Evolutionary conservation across 2,329 filamentous ascomycete species (phyloP).

Genomic region (Pseudogymnoascus sp.): DNA sequence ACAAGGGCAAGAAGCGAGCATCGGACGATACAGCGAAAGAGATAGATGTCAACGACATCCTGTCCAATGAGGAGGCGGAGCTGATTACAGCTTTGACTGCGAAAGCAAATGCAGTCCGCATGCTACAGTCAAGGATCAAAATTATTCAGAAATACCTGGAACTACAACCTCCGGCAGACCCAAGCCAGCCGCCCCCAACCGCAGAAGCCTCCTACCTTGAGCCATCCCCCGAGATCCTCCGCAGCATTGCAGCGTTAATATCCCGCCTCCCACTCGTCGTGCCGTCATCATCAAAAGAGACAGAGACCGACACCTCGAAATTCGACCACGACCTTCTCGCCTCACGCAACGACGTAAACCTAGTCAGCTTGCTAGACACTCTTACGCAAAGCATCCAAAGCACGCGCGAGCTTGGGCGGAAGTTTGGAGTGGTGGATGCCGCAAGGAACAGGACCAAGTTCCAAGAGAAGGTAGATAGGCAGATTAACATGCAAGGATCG

Average conservation of each 20-base stretch:
- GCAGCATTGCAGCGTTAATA: slow-evolving; percentile 79
- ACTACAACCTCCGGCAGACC: slow-evolving; percentile 46
- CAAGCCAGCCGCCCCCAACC: not conserved
- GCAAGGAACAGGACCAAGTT: slow-evolving; percentile 13
- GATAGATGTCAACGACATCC: slow-evolving; percentile 42
- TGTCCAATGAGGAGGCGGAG: slow-evolving; percentile 53
- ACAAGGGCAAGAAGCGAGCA: slow-evolving; percentile 29
- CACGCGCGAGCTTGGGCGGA: slow-evolving; percentile 66
- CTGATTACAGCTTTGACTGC: slow-evolving; percentile 62
- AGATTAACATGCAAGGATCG: not conserved
- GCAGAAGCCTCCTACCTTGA: slow-evolving; percentile 43
- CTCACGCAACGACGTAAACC: slow-evolving; percentile 75
- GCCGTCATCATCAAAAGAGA: slow-evolving; percentile 36
- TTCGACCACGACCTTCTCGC: slow-evolving; percentile 65
- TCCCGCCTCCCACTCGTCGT: slow-evolving; percentile 74
- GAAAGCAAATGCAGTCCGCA: slow-evolving; percentile 88
- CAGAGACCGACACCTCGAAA: slow-evolving; percentile 43
- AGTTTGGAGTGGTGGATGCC: slow-evolving; percentile 53
- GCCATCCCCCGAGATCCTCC: slow-evolving; percentile 51
- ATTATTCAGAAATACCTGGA: slow-evolving; percentile 71
- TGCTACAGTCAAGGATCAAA: slow-evolving; percentile 70
- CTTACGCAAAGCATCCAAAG: slow-evolving; percentile 65
- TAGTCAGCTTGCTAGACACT: slow-evolving; percentile 66
- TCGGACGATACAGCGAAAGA: slow-evolving; percentile 26
- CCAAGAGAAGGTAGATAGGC: slow-evolving; percentile 5